These are phyloP conservation scores for Neurospora sp. DNA, from an alignment of 495 filamentous ascomycete genomes.

Conservation along the genomic window DNA sequence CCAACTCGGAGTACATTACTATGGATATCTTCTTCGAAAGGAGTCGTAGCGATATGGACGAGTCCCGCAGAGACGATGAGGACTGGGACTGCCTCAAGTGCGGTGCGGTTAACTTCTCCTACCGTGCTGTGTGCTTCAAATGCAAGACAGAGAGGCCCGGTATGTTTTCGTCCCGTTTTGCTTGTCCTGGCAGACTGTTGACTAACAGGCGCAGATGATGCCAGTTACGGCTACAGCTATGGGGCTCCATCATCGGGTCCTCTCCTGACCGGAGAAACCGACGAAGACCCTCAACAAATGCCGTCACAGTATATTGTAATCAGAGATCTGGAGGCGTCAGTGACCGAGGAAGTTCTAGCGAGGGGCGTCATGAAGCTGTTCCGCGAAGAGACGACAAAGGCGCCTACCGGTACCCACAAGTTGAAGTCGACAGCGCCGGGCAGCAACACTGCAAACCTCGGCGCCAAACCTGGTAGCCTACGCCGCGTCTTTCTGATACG, in stretches of 20 bases:
- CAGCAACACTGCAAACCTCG: constrained; percentile 55
- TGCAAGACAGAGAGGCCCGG: constrained; percentile 63
- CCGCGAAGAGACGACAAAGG: constrained; percentile 28
- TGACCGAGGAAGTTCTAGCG: constrained; percentile 68
- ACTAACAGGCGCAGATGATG: constrained; percentile 13
- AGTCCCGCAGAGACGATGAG: constrained; percentile 44
- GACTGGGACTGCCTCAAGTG: constrained; percentile 79
- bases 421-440: constrained; percentile 68
- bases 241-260: constrained; percentile 7
- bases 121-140: constrained; percentile 59
- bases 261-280: constrained; percentile 61
- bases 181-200: not conserved
- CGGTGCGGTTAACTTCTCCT: constrained; percentile 59
- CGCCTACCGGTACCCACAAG: constrained; percentile 35
- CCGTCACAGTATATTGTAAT: constrained; percentile 78
- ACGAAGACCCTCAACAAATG: constrained; percentile 62
- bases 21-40: constrained; percentile 52
- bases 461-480: constrained; percentile 67
- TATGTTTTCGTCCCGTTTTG: constrained; percentile 31
- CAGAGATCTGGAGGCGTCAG: constrained; percentile 60
- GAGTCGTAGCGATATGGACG: constrained; percentile 49
- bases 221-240: constrained; percentile 17
- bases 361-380: constrained; percentile 74
- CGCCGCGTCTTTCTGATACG: constrained; percentile 71
- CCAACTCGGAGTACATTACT: constrained; percentile 38